Percentiles rank a stretch among this genome's conserved stretches.
phyloP scores from a whole-genome alignment of 768 basidiomycete genomes.

The Dacryopinax primogenitus region DNA sequence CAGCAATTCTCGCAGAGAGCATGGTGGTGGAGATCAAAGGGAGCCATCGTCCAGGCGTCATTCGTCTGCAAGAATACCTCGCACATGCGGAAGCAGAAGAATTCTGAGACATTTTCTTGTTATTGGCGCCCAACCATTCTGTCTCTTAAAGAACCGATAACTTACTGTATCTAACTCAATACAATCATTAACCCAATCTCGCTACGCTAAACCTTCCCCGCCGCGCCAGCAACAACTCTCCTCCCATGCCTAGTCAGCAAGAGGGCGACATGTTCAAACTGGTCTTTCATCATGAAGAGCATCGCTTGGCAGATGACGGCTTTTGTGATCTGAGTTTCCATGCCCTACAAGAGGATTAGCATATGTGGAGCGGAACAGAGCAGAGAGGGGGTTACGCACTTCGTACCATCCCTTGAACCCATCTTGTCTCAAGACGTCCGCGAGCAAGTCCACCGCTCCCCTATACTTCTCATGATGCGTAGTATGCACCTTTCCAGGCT shows the following conservation, averaged over 20 bases:
- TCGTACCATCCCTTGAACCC: conserved; percentile 93
- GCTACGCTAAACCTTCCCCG: background rate
- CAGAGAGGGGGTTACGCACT: conserved; percentile 35
- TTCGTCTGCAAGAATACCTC: no score
- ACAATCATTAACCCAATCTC: no score
- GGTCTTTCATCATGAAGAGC: conserved; percentile 93
- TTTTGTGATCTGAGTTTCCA: conserved; percentile 92
- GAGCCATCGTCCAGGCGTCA: no score
- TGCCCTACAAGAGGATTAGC: conserved; percentile 45
- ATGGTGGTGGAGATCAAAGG: no score
- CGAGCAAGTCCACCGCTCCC: conserved; percentile 68
- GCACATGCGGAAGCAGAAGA: no score
- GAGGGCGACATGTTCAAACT: conserved; percentile 82
- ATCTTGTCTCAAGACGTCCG: conserved; percentile 55
- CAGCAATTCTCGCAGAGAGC: no score
- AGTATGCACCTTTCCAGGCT: background rate
- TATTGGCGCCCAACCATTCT: no score
- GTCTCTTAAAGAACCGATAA: no score
- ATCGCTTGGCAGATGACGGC: conserved; percentile 92
- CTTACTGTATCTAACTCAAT: no score
- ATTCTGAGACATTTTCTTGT: no score
- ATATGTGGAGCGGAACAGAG: background rate
- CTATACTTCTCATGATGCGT: conserved; percentile 34
- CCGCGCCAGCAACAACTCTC: background rate
- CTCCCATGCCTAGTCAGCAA: conserved; percentile 38